Evolutionary conservation across 2,329 filamentous ascomycete species (phyloP).

Genomic region (Phialophora verrucosa): DNA sequence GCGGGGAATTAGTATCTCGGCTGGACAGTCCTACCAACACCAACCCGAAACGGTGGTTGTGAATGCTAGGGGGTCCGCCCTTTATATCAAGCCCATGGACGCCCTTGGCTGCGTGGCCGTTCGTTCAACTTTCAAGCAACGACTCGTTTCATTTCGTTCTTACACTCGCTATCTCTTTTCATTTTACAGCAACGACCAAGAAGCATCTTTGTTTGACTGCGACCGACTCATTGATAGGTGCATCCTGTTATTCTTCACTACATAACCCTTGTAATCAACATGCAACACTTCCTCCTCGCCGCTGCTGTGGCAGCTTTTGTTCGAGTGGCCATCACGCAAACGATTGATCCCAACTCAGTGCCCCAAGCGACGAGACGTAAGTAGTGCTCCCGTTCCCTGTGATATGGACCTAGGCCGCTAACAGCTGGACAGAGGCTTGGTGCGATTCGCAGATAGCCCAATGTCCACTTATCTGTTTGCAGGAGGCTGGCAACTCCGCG

Average conservation of each 20-base stretch:
- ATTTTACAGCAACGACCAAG: constrained; percentile 1
- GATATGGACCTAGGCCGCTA: neutral
- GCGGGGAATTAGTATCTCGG: constrained; percentile 23
- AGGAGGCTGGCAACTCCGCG: constrained; percentile 46
- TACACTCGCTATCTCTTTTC: constrained; percentile 6
- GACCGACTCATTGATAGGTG: neutral
- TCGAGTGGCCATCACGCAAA: constrained; percentile 46
- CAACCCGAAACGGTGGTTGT: constrained; percentile 11
- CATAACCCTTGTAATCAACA: constrained; percentile 13
- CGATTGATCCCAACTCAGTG: constrained; percentile 49
- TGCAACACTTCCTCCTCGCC: constrained; percentile 40
- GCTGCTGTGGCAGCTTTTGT: constrained; percentile 44
- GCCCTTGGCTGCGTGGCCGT: constrained; percentile 7
- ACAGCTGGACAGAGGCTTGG: constrained; percentile 47
- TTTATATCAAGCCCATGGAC: constrained; percentile 20
- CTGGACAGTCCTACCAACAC: constrained; percentile 11
- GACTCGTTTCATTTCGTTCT: constrained; percentile 1
- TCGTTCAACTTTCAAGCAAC: constrained; percentile 13
- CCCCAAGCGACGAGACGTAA: constrained; percentile 46
- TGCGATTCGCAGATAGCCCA: constrained; percentile 50
- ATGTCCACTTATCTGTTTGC: constrained; percentile 54
- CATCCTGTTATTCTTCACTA: neutral
- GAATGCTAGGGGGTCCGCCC: constrained; percentile 19
- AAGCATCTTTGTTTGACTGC: constrained; percentile 1
- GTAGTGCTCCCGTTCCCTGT: constrained; percentile 21